Base-by-base conservation (phyloP, 768 basidiomycete species). In the Crassisporium funariophilum region DNA sequence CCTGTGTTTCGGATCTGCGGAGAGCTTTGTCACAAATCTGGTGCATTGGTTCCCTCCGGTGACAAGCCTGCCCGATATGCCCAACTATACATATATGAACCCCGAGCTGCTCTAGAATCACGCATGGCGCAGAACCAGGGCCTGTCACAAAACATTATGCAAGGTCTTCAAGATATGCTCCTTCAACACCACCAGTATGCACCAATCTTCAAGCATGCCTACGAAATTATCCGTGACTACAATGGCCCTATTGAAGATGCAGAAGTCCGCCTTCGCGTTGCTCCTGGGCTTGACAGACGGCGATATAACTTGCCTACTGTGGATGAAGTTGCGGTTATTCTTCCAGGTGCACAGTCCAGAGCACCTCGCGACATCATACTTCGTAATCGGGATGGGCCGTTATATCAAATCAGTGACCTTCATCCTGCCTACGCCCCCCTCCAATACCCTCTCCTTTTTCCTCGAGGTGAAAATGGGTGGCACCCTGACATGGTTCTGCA, bases 231-330 rank as follows among this genome's bases (percentile, higher is more conserved):
- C 36, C 46, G 38, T 22, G 42, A 55, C 0, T 55, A 63, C 19
- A 47, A 55, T 44, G 44, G 50, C 41, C 44, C 49, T 0, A 24
- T 21, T 5, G 24, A 31, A 10, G 49, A 64, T 23, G 46, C 42
- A 6, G 15, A 19, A 13, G 27, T 61, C 8, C 44, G 55, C 7
- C 52, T 63, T 4, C 52, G 54, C 3, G 9, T 63, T 25, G 22
- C 19, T 8, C 49, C 56, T 40, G 46, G 46, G 7, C 22, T 46
- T 29, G 73, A 77, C 59, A 54, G 37, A 0, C 55, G 70, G 4
- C 43, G 63, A 10, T 76, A 80, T 41, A 79, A 79, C 52, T 47
- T 73, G 0, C 77, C 77, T 1, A 71, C 68, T 19, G 34, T 43
- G 2, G 42, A 54, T 48, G 55, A 56, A 17, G 44, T 57, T 7